Percentiles rank a stretch among this genome's conserved stretches.
These are phyloP conservation scores for Sarocladium kiliense DNA, from an alignment of 2,329 filamentous ascomycete species.

Conservation along the genomic window DNA sequence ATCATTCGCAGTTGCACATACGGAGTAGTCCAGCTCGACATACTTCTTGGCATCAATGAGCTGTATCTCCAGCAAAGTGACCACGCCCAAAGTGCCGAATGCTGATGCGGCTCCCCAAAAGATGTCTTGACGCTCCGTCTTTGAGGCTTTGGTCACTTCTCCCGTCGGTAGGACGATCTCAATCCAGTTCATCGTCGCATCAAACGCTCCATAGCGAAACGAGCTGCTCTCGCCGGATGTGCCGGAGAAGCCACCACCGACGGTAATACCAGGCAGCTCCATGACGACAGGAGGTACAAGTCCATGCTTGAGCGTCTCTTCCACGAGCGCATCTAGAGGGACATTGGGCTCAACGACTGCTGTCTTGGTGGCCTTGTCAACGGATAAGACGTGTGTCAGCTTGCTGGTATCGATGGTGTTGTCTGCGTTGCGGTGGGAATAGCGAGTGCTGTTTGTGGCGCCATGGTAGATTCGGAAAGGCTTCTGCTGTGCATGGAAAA, in stretches of 20 bases:
- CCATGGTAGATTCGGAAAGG: conserved; percentile 75
- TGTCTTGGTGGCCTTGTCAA: conserved; percentile 48
- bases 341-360: conserved; percentile 68
- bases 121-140: conserved; percentile 49
- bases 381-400: conserved; percentile 55
- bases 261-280: conserved; percentile 70
- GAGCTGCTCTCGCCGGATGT: conserved; percentile 65
- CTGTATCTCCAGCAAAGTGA: conserved; percentile 57
- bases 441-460: conserved; percentile 70
- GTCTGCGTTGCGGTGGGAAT: conserved; percentile 39
- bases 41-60: conserved; percentile 49
- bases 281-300: conserved; percentile 63
- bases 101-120: conserved; percentile 62
- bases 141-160: conserved; percentile 48
- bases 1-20: conserved; percentile 32
- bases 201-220: conserved; percentile 63
- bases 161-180: conserved; percentile 63
- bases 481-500: conserved; percentile 36
- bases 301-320: conserved; percentile 47
- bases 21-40: conserved; percentile 54
- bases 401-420: conserved; percentile 63
- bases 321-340: conserved; percentile 59
- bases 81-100: conserved; percentile 62
- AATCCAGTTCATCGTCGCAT: conserved; percentile 53
- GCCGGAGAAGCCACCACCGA: conserved; percentile 62